These are phyloP conservation scores for Quercus suber DNA, from an alignment of 306 rosid genomes.

Conservation along the genomic window DNA sequence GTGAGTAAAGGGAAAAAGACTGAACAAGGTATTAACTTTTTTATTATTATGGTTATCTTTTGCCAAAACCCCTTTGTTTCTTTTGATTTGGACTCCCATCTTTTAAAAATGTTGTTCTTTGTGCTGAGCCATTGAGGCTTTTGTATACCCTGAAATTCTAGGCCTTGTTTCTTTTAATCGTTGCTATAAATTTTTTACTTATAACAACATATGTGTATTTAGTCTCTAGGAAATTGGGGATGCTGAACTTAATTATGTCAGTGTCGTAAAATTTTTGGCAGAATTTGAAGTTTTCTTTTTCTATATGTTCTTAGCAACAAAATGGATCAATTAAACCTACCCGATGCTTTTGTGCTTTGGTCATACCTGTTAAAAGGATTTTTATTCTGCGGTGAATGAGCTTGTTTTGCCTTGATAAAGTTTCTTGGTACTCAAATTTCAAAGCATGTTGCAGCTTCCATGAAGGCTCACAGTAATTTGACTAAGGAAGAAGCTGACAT, in stretches of 20 bases:
- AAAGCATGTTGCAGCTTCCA: constrained; percentile 14
- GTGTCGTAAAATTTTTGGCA: not conserved
- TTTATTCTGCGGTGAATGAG: not conserved
- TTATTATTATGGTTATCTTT: not conserved
- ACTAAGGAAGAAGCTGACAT: constrained; percentile 12
- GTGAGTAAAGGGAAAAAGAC: too few species aligned
- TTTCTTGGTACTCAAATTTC: not conserved
- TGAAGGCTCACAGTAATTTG: constrained; percentile 8
- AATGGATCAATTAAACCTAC: not conserved
- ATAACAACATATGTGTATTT: not conserved
- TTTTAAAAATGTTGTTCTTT: not conserved
- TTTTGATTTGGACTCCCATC: not conserved
- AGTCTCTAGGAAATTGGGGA: not conserved
- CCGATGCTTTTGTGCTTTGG: not conserved
- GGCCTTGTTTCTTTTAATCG: not conserved
- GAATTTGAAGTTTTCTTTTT: not conserved
- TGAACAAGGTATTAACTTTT: not conserved
- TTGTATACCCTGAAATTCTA: not conserved
- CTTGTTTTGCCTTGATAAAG: constrained; percentile 21
- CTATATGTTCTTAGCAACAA: not conserved
- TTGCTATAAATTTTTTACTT: not conserved
- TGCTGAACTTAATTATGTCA: not conserved
- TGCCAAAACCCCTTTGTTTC: not conserved
- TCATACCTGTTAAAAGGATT: not conserved
- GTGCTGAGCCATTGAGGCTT: not conserved